phyloP scores from a whole-genome alignment of 2,329 filamentous ascomycete species.

The Fusarium sp. region DNA sequence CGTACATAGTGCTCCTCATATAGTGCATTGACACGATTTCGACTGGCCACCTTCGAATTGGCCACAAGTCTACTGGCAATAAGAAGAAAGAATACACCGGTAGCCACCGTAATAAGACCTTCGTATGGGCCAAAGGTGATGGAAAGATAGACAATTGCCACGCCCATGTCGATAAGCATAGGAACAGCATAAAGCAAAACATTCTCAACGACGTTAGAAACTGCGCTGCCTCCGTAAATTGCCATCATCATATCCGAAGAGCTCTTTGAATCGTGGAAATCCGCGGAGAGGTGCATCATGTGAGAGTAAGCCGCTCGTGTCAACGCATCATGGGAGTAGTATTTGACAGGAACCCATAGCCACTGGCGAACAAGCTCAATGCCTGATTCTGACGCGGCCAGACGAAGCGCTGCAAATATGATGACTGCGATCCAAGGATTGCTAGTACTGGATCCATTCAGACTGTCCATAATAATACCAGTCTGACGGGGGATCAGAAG shows the following conservation, averaged over 20 bases:
- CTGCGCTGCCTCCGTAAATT: slow-evolving; percentile 64
- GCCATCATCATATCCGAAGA: slow-evolving; percentile 68
- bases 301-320: slow-evolving; percentile 67
- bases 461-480: slow-evolving; percentile 78
- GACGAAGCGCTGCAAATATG: slow-evolving; percentile 62
- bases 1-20: slow-evolving; percentile 67
- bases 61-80: slow-evolving; percentile 64
- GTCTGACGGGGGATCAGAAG: slow-evolving; percentile 84
- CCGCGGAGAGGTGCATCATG: slow-evolving; percentile 69
- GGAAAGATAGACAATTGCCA: slow-evolving; percentile 70
- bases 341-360: slow-evolving; percentile 69
- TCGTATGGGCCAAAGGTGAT: slow-evolving; percentile 70
- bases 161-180: slow-evolving; percentile 68
- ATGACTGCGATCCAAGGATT: slow-evolving; percentile 65
- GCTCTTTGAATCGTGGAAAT: slow-evolving; percentile 71
- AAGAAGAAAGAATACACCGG: slow-evolving; percentile 66
- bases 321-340: slow-evolving; percentile 65
- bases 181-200: slow-evolving; percentile 68
- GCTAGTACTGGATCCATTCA: slow-evolving; percentile 62
- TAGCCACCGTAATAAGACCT: slow-evolving; percentile 70
- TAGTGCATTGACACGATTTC: slow-evolving; percentile 62
- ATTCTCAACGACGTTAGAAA: slow-evolving; percentile 67
- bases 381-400: slow-evolving; percentile 66
- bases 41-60: slow-evolving; percentile 60
- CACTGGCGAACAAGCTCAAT: slow-evolving; percentile 64